Percentiles rank a stretch among this genome's conserved stretches.
phyloP scores from a whole-genome alignment of 345 rosid genomes.

The Populus euphratica region DNA sequence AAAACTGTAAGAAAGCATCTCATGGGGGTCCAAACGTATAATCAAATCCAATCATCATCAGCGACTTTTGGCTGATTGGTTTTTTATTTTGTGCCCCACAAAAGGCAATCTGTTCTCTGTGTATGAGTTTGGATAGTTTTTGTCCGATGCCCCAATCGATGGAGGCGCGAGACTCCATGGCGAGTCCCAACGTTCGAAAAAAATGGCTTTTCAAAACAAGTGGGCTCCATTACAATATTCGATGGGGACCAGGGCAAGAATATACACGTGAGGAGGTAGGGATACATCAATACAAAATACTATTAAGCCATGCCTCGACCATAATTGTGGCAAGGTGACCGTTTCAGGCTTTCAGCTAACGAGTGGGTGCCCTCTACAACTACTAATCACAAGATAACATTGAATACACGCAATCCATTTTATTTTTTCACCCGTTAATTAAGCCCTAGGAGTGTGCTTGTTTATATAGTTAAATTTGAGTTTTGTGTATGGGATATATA shows the following conservation, averaged over 20 bases:
- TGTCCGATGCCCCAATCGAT: conserved; percentile 10
- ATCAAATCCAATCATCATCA: conserved; percentile 6
- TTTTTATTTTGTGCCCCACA: not conserved
- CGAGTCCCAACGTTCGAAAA: conserved; percentile 26
- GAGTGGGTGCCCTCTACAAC: not conserved
- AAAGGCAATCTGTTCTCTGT: not conserved
- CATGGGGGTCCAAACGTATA: not conserved
- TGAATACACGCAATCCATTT: not conserved
- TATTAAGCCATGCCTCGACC: conserved; percentile 40
- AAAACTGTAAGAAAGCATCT: not conserved
- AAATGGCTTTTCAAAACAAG: not conserved
- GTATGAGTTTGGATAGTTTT: not conserved
- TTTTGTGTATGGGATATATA: too few relatives aligned
- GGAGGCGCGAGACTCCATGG: not conserved
- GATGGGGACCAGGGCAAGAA: conserved; percentile 1
- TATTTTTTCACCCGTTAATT: not conserved
- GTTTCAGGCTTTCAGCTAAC: not conserved
- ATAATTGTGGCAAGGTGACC: conserved; percentile 23
- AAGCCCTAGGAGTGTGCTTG: not conserved
- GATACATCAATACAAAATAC: conserved; percentile 19
- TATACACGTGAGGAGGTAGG: not conserved
- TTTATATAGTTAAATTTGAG: too few relatives aligned
- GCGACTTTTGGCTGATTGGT: not conserved
- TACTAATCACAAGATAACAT: not conserved
- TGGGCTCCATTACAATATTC: not conserved